Evolutionary conservation across 192 early-diverging fungal genomes (phyloP).

Genomic region (Podila minutissima): DNA sequence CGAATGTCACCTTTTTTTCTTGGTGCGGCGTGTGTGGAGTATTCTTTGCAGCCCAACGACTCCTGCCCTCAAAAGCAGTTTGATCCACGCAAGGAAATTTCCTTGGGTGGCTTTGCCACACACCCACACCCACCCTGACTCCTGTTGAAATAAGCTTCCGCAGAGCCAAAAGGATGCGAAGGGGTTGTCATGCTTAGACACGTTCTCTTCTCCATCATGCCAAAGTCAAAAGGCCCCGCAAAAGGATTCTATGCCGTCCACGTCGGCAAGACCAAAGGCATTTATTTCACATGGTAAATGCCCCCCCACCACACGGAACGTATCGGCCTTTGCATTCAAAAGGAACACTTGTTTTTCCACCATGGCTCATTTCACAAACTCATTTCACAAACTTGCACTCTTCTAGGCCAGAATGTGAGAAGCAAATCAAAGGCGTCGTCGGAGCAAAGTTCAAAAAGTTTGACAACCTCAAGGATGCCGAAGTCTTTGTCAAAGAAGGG

Average conservation of each 20-base stretch:
- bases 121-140: background rate
- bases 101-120: constrained; percentile 3
- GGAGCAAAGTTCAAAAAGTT: constrained; percentile 75
- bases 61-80: no score
- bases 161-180: background rate
- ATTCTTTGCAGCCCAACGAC: no score
- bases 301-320: no score
- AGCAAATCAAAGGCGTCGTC: constrained; percentile 58
- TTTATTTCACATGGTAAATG: constrained; percentile 53
- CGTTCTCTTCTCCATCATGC: constrained; percentile 25
- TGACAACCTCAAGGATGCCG: constrained; percentile 60
- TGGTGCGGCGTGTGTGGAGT: constrained; percentile 1
- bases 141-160: no score
- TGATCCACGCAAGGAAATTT: no score
- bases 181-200: constrained; percentile 10
- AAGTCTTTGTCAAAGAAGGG: constrained; percentile 53
- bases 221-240: constrained; percentile 26
- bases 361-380: background rate
- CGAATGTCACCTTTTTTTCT: background rate
- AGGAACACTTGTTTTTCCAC: background rate
- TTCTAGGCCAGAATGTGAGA: constrained; percentile 71
- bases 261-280: constrained; percentile 51
- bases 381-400: background rate
- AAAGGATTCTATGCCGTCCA: constrained; percentile 59
- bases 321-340: background rate